Conservation (phyloP, 2,329 filamentous ascomycete genomes). For the Blastomyces gilchristii region DNA sequence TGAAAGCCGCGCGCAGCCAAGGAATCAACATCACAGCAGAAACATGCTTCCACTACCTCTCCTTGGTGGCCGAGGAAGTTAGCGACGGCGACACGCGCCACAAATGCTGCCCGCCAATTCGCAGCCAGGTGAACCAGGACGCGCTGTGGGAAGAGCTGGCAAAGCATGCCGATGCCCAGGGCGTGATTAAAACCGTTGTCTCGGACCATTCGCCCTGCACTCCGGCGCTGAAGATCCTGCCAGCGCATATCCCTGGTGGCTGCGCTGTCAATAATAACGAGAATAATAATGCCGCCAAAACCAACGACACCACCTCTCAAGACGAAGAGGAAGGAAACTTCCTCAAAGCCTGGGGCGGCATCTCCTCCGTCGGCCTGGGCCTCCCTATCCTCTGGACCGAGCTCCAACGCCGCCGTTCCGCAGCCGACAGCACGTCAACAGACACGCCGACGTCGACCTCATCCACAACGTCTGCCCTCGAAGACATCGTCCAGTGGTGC, state of each 20-base stretch:
- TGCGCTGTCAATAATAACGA: conserved; percentile 14
- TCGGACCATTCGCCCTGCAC: conserved; percentile 96
- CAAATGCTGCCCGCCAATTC: conserved; percentile 92
- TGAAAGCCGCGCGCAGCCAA: conserved; percentile 58
- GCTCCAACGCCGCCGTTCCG: conserved; percentile 36
- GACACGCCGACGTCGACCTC: background rate
- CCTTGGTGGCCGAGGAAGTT: conserved; percentile 71
- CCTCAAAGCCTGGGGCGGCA: conserved; percentile 92
- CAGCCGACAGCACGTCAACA: conserved; percentile 23
- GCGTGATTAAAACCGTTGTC: conserved; percentile 83
- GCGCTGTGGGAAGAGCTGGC: conserved; percentile 74
- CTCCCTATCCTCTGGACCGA: conserved; percentile 84
- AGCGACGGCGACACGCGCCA: conserved; percentile 78
- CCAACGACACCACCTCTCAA: conserved; percentile 21
- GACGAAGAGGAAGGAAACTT: conserved; percentile 59
- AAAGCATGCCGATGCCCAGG: conserved; percentile 47
- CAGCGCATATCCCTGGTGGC: conserved; percentile 51
- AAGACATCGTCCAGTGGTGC: conserved; percentile 78
- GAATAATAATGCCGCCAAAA: background rate
- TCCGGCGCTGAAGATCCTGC: conserved; percentile 82
- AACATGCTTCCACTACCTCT: conserved; percentile 92
- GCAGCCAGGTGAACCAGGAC: conserved; percentile 70
- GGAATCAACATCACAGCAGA: conserved; percentile 86
- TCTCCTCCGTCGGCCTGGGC: conserved; percentile 85
- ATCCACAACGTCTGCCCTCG: conserved; percentile 38